phyloP scores from a whole-genome alignment of 1,139 yeast species.

The Blastobotrys buckinghamii region DNA sequence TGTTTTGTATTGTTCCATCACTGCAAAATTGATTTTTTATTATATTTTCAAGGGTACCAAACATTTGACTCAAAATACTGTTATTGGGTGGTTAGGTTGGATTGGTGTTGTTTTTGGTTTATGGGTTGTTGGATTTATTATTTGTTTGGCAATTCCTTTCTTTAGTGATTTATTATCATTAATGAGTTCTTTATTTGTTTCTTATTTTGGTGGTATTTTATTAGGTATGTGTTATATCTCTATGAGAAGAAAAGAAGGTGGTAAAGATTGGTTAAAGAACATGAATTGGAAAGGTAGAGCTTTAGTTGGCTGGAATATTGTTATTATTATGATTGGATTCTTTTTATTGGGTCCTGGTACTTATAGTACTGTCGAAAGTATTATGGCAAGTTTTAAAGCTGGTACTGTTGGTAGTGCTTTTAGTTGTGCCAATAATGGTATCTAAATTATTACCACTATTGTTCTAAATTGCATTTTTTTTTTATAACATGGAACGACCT shows the following conservation, averaged over 20 bases:
- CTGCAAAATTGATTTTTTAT: slow-evolving; percentile 47
- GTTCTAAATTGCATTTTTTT: too few relatives aligned
- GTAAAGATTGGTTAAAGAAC: slow-evolving; percentile 19
- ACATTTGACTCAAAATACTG: slow-evolving; percentile 46
- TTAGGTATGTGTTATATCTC: slow-evolving; percentile 59
- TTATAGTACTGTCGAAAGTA: slow-evolving; percentile 50
- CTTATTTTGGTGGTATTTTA: slow-evolving; percentile 61
- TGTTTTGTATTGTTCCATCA: slow-evolving; percentile 48
- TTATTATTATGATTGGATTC: slow-evolving; percentile 43
- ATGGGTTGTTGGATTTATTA: slow-evolving; percentile 51
- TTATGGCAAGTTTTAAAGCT: slow-evolving; percentile 43
- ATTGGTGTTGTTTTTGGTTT: slow-evolving; percentile 37
- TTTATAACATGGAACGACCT: background rate
- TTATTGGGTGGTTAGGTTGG: slow-evolving; percentile 52
- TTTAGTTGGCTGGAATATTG: slow-evolving; percentile 35
- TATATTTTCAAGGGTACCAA: slow-evolving; percentile 38
- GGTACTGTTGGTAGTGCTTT: slow-evolving; percentile 48
- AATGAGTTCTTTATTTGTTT: slow-evolving; percentile 59
- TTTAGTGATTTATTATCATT: slow-evolving; percentile 52
- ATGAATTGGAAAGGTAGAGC: slow-evolving; percentile 23
- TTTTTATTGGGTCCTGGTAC: slow-evolving; percentile 56
- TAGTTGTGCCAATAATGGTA: slow-evolving; percentile 32
- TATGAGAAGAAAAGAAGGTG: slow-evolving; percentile 26
- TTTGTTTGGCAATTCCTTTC: slow-evolving; percentile 61
- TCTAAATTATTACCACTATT: too few relatives aligned